phyloP scores from a whole-genome alignment of 1,284 basidiomycete genomes.

The Pisolithus thermaeus region DNA sequence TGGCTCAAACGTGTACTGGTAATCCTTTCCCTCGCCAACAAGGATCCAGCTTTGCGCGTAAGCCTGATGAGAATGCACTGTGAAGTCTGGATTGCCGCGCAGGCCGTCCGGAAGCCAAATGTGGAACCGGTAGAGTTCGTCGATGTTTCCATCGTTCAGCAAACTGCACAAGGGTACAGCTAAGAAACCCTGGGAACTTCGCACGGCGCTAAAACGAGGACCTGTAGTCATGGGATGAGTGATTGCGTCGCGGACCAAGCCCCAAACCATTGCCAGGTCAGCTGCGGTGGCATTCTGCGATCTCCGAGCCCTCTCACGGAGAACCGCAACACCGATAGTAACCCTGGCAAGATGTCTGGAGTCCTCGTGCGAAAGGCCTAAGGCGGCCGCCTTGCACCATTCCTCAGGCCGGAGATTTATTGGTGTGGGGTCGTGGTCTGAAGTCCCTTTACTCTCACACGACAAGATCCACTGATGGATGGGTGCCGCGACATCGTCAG shows the following conservation, averaged over 20 bases:
- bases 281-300: background rate
- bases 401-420: background rate
- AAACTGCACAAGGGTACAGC: background rate
- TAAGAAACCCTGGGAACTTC: background rate
- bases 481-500: background rate
- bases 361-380: background rate
- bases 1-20: background rate
- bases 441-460: background rate
- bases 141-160: background rate
- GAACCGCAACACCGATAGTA: background rate
- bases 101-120: background rate
- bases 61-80: background rate
- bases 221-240: background rate
- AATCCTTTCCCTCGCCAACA: background rate
- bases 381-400: background rate
- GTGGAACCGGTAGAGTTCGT: background rate
- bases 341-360: background rate
- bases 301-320: background rate
- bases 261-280: background rate
- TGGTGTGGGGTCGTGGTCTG: background rate
- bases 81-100: background rate
- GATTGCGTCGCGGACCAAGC: background rate
- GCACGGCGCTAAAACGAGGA: background rate
- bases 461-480: background rate
- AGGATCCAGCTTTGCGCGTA: background rate